A percentile compares a stretch with the other conserved stretches of the same genome.
phyloP scores from a whole-genome alignment of 2,329 filamentous ascomycete species.

The Botrytis fabae region DNA sequence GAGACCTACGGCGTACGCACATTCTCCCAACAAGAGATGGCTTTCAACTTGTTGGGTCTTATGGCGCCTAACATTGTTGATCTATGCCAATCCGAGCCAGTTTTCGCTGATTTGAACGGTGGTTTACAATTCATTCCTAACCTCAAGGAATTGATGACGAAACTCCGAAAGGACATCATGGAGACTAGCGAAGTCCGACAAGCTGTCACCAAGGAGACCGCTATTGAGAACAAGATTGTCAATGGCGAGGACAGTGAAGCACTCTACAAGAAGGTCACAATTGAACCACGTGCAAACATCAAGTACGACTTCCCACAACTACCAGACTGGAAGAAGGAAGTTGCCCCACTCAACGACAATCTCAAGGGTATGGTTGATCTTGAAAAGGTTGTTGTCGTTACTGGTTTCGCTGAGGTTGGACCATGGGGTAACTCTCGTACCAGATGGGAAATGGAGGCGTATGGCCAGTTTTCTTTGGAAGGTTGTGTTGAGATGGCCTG shows the following conservation, averaged over 20 bases:
- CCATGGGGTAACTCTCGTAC: conserved; percentile 99
- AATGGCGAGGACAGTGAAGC: conserved; percentile 91
- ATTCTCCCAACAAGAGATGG: conserved; percentile 99
- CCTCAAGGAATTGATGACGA: conserved; percentile 90
- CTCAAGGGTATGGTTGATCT: conserved; percentile 98
- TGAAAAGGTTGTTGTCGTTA: conserved; percentile 96
- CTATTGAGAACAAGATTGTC: conserved; percentile 95
- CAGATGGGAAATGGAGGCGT: conserved; percentile 98
- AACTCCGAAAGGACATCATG: conserved; percentile 89
- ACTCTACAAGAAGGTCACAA: conserved; percentile 89
- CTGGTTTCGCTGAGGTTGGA: conserved; percentile 92
- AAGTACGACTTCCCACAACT: conserved; percentile 93
- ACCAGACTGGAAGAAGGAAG: conserved; percentile 87
- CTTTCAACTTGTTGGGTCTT: conserved; percentile 93
- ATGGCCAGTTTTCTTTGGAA: conserved; percentile 94
- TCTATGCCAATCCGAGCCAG: conserved; percentile 90
- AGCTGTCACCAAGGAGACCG: conserved; percentile 92
- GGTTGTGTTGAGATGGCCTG: conserved; percentile 99
- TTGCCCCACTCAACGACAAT: conserved; percentile 82
- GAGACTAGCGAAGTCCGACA: conserved; percentile 92
- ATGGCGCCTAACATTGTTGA: conserved; percentile 95
- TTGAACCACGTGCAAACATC: conserved; percentile 94
- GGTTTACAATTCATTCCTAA: conserved; percentile 97
- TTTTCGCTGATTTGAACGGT: conserved; percentile 96
- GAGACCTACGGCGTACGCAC: conserved; percentile 96